Evolutionary conservation across 176 grass and related monocot genomes (phyloP), one percentile per base, ranked within the genome.

Genomic region (Juncus effusus): DNA sequence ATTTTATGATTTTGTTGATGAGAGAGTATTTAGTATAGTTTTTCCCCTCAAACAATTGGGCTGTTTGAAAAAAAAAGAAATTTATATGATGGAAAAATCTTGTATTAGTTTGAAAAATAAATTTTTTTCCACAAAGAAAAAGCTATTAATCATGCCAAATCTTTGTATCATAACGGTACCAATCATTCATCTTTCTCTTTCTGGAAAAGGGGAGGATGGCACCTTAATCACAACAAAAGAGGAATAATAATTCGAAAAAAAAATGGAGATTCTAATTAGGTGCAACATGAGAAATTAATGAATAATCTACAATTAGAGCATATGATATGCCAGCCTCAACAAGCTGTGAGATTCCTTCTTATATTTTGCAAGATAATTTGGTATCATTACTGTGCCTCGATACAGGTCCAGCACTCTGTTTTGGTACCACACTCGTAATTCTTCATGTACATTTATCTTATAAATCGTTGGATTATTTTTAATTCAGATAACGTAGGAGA

Each of bases 311-410:
- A 55, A 42, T 8, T 58, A 42, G 11, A 5, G 51, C 67, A 70
- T 41, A 39, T 58, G 67, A 70, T 28, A 1, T 53, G 64, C 42
- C 64, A 53, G 60, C 9, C 12, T 64, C 38, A 64, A 12, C 44
- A 54, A 13, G 67, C 38, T 58, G 50, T 69, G 53, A 70, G 51
- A 70, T 44, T 70, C 53, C 4, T 44, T 44, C 39, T 57, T 70
- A 40, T 56, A 12, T 54, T 47, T 6, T 10, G 7, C 47, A 10
- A 28, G 19, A 28, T 28, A 28, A 28, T 28, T 16, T 44, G 7
- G 36, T 28, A 57, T 51, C 38, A 42, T 42, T 3, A 38, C 7
- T 42, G 52, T 9, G 19, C 13, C 40, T 51, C 36, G 40, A 52
- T 69, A 14, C 19, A 54, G 13, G 65, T 69, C 47, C 35, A 3